Conservation (phyloP, 495 filamentous ascomycete species). For the Tuber calosporum region DNA sequence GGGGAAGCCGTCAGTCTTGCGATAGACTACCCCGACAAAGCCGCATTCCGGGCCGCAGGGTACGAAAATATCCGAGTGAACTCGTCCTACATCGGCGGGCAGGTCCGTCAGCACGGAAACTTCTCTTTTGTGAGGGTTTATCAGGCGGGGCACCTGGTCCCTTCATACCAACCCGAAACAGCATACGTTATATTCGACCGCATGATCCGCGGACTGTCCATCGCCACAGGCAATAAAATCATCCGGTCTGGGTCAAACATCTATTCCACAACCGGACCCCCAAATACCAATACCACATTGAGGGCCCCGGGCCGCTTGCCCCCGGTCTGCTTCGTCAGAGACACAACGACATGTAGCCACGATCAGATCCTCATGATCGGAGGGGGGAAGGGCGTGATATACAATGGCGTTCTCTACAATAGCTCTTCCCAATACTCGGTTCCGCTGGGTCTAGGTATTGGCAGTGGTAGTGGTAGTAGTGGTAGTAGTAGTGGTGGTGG, state of each 20-base stretch:
- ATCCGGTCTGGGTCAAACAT: conserved; percentile 12
- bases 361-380: conserved; percentile 48
- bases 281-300: conserved; percentile 48
- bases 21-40: conserved; percentile 43
- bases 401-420: conserved; percentile 52
- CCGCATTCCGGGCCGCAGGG: conserved; percentile 50
- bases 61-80: conserved; percentile 54
- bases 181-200: conserved; percentile 56
- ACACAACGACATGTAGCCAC: conserved; percentile 49
- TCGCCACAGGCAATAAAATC: conserved; percentile 52
- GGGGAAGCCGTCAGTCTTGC: conserved; percentile 56
- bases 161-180: conserved; percentile 62
- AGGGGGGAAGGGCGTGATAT: conserved; percentile 45
- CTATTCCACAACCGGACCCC: conserved; percentile 52
- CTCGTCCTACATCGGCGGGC: conserved; percentile 52
- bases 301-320: conserved; percentile 44
- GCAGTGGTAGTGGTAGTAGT: too few species aligned
- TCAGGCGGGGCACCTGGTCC: conserved; percentile 64
- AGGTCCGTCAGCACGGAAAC: conserved; percentile 60
- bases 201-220: conserved; percentile 51
- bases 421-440: conserved; percentile 44
- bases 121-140: conserved; percentile 65
- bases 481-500: background rate
- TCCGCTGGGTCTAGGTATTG: conserved; percentile 4
- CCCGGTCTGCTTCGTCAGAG: conserved; percentile 55